These are phyloP conservation scores for Curvularia verruculosa DNA, from an alignment of 2,329 filamentous ascomycete genomes.

Conservation along the genomic window DNA sequence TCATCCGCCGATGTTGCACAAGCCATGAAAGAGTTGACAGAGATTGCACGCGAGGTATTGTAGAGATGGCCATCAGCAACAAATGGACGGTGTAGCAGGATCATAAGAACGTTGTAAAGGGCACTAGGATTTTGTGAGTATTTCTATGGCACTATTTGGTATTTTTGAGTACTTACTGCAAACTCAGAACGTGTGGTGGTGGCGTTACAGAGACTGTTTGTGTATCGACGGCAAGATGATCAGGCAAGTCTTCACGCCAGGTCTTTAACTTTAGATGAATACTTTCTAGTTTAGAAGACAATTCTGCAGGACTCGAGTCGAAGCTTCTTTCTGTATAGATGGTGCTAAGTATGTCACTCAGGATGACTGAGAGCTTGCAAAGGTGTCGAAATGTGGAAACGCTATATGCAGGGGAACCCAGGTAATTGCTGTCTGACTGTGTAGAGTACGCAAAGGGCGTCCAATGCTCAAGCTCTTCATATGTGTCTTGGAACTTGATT, in stretches of 20 bases:
- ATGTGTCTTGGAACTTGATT: slow-evolving; percentile 57
- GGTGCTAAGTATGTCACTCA: slow-evolving; percentile 50
- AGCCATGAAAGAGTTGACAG: slow-evolving; percentile 52
- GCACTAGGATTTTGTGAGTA: slow-evolving; percentile 28
- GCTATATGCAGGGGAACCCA: slow-evolving; percentile 50
- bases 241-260: slow-evolving; percentile 53
- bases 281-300: slow-evolving; percentile 46
- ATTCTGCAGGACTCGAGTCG: slow-evolving; percentile 41
- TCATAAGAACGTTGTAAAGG: slow-evolving; percentile 59
- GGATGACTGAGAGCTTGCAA: slow-evolving; percentile 55
- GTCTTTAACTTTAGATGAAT: slow-evolving; percentile 52
- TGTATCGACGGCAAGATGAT: slow-evolving; percentile 51
- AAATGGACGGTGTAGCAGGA: slow-evolving; percentile 62
- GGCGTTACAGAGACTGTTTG: slow-evolving; percentile 32
- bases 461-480: slow-evolving; percentile 62
- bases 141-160: background rate
- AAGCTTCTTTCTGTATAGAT: slow-evolving; percentile 50
- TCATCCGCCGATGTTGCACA: slow-evolving; percentile 56
- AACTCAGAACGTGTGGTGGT: slow-evolving; percentile 47
- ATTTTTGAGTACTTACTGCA: slow-evolving; percentile 24
- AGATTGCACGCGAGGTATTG: slow-evolving; percentile 48
- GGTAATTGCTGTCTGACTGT: slow-evolving; percentile 35
- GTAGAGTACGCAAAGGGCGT: slow-evolving; percentile 52
- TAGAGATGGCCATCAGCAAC: slow-evolving; percentile 59
- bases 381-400: slow-evolving; percentile 53